Conservation (phyloP, 805 yeast species). For the Schwanniomyces occidentalis region DNA sequence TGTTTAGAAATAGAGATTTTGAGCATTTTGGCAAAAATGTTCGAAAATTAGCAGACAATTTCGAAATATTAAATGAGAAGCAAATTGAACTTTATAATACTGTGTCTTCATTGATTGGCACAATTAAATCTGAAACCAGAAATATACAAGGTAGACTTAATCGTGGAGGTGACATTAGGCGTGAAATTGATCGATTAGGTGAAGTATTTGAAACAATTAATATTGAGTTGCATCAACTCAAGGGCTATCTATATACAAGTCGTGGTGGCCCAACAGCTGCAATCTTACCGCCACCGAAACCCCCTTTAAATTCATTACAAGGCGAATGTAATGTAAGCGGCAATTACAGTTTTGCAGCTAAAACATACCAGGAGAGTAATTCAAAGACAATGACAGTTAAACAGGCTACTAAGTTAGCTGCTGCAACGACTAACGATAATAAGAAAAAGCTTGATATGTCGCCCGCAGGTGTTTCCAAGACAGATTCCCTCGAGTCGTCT, state of each 20-base stretch:
- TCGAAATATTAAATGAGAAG: slow-evolving; percentile 6
- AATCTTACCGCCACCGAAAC: neutral
- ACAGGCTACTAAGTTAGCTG: too few relatives aligned
- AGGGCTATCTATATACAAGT: slow-evolving; percentile 8
- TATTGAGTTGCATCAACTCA: slow-evolving; percentile 10
- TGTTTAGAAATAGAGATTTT: slow-evolving; percentile 6
- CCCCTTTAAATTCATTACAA: too few relatives aligned
- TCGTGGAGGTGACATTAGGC: slow-evolving; percentile 17
- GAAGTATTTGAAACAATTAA: slow-evolving; percentile 5
- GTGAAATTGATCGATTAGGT: slow-evolving; percentile 11
- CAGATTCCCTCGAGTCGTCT: too few relatives aligned
- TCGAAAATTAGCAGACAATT: slow-evolving; percentile 2
- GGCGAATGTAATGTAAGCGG: too few relatives aligned
- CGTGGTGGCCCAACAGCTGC: slow-evolving; percentile 4
- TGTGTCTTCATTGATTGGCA: neutral
- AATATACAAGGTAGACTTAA: slow-evolving; percentile 15
- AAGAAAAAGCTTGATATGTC: too few relatives aligned
- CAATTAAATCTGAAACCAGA: slow-evolving; percentile 10
- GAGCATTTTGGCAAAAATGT: slow-evolving; percentile 2
- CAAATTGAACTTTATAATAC: slow-evolving; percentile 1
- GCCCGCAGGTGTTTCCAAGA: too few relatives aligned
- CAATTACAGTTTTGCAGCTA: too few relatives aligned
- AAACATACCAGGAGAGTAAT: too few relatives aligned
- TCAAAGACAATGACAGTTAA: too few relatives aligned
- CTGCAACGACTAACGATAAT: too few relatives aligned